Percentiles rank a stretch among this genome's conserved stretches.
Conservation (phyloP, 139 green algal species). For the Cymbomonas tetramitiformis region DNA sequence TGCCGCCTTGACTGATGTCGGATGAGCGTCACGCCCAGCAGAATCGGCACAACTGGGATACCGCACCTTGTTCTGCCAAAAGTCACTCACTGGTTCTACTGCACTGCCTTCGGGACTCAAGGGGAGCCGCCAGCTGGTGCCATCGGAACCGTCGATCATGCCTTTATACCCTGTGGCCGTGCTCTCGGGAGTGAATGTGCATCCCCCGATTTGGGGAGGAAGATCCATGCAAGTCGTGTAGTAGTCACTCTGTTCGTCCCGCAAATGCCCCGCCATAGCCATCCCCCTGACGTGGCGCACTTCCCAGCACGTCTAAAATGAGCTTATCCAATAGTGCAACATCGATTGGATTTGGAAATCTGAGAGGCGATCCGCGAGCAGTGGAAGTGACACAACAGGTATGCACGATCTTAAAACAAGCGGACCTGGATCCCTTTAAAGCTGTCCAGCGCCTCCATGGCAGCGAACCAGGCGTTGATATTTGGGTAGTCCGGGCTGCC, state of each 20-base stretch:
- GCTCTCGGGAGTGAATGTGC: background rate
- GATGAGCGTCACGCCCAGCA: too few species aligned
- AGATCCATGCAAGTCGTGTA: constrained; percentile 84
- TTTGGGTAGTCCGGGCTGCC: constrained; percentile 21
- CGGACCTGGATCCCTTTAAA: constrained; percentile 29
- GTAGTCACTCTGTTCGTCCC: constrained; percentile 72
- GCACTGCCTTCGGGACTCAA: too few species aligned
- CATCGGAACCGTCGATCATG: background rate
- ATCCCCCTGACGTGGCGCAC: background rate
- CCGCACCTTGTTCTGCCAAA: too few species aligned
- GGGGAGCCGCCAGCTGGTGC: background rate
- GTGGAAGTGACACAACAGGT: too few species aligned
- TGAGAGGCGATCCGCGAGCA: too few species aligned
- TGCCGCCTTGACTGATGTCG: too few species aligned
- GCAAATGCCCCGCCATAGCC: constrained; percentile 67
- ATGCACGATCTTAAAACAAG: too few species aligned
- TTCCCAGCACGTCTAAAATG: too few species aligned
- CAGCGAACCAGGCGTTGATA: constrained; percentile 26
- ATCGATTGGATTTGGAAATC: too few species aligned
- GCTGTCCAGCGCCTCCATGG: constrained; percentile 26
- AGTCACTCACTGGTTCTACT: too few species aligned
- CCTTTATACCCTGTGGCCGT: background rate
- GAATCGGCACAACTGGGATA: too few species aligned
- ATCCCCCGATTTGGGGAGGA: constrained; percentile 77
- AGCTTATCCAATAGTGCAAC: too few species aligned